Base-by-base conservation (phyloP, 345 rosid species). In the Punica granatum region DNA sequence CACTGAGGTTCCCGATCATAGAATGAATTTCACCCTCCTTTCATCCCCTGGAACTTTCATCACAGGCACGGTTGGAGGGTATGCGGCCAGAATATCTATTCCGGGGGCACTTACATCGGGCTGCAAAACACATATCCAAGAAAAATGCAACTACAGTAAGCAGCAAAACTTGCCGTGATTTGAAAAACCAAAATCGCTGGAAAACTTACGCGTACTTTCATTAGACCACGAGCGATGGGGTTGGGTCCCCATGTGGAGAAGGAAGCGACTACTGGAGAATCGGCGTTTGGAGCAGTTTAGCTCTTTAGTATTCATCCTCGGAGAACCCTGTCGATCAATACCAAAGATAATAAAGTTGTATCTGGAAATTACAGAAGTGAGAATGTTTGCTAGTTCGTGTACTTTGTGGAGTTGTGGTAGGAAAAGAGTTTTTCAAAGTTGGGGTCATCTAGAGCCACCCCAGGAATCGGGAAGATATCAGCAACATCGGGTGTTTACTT, bases 181-280 rank as follows among this genome's bases (percentile, higher is more conserved):
- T n/a, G n/a, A 23, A 51, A 23, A 2, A 6, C 3, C 3, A 51
- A 9, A 51, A 23, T 19, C 30, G 23, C 59, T 51, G 9, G 1
- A 11, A 51, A 4, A 37, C 3, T 14, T 30, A 32, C 21, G 0
- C 15, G 3, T 61, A 72, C 80, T 71, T 71, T 78, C 77, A 77
- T 23, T 13, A 86, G 70, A 69, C 78, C 78, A 15, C 63, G 59
- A 25, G 59, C 14, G 19, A 77, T 44, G 0, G 0, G 0, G 66
- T 72, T 80, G 15, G 86, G 91, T 0, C 88, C 87, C 0, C 79
- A 71, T 0, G 85, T 75, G 60, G 88, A 84, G 75, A 80, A 82
- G 2, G 46, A 1, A 16, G 81, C 69, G 39, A 77, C 75, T 19
- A 37, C 25, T 13, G 85, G 88, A 37, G 85, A 82, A 31, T 25